A percentile compares a stretch with the other conserved stretches of the same genome.
These are phyloP conservation scores for Pochonia chlamydosporia DNA, from an alignment of 2,329 filamentous ascomycete genomes.

Conservation along the genomic window DNA sequence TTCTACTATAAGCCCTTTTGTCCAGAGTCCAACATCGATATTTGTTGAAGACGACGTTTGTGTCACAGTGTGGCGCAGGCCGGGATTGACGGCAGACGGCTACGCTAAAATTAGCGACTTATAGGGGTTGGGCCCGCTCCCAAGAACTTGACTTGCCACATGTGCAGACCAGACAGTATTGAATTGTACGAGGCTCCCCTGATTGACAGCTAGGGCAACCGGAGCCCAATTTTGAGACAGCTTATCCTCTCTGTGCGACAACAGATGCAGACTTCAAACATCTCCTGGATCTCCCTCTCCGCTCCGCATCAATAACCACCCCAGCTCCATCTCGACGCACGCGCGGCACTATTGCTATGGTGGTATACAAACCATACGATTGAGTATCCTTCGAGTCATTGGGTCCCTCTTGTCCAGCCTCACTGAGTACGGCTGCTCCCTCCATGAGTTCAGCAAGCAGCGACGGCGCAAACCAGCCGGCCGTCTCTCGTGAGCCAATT, in stretches of 20 bases:
- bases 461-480: slow-evolving; percentile 1
- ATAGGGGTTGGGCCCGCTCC: not conserved
- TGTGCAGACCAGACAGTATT: no score
- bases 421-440: not conserved
- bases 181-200: no score
- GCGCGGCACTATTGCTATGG: not conserved
- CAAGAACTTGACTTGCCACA: no score
- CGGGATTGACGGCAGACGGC: not conserved
- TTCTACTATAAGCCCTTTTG: no score
- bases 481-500: not conserved
- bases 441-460: slow-evolving; percentile 6
- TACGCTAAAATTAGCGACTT: not conserved
- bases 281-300: not conserved
- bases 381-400: not conserved
- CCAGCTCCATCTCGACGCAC: not conserved
- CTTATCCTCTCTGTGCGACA: not conserved
- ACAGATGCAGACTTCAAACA: not conserved
- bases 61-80: slow-evolving; percentile 1
- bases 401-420: not conserved
- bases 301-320: not conserved
- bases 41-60: not conserved
- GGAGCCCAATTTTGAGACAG: not conserved
- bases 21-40: not conserved
- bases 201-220: not conserved
- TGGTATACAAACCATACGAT: not conserved